Base-by-base conservation (phyloP, 805 yeast genomes). In the Ogataea sp. region DNA sequence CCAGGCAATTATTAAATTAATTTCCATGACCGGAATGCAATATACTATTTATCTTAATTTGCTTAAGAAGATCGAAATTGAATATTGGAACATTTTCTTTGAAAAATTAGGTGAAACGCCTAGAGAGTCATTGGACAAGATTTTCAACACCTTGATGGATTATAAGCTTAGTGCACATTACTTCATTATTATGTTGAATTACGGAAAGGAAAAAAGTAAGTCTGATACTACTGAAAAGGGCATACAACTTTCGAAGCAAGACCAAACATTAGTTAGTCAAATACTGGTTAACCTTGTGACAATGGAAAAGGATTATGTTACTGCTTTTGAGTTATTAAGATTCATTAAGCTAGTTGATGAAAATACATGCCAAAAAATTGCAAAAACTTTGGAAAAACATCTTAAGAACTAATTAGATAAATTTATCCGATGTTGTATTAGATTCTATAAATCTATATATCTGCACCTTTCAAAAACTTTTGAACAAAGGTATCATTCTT, bases 401-500 rank as follows among this genome's bases (percentile, higher is more conserved):
- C 8, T 25, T 24, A n/a, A 26, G 9, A 23, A 23, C 11, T 8
- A 23, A 23, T 23, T 8, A 23, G 26, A 23, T 23, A 7, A 23
- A 23, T 11, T 23, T 8, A 8, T 8, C 26, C 26, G 26, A 23
- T 8, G 26, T 23, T 23, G n/a, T n/a, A n/a, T n/a, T n/a, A n/a
- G n/a, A n/a, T n/a, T n/a, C n/a, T n/a, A n/a, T n/a, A n/a, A n/a
- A n/a, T n/a, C n/a, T n/a, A n/a, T n/a, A n/a, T n/a, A n/a, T n/a
- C 16, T 29, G 73, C 69, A 36, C 85, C 85, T 57, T 78, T 79
- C 52, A 81, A 68, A 70, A 85, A 85, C 60, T 79, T 80, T 62
- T 76, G 77, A 38, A 84, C 75, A 55, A 85, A 85, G 51, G 68
- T 70, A 55, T 78, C 73, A 53, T 74, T 71, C 50, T 68, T 71